phyloP scores from a whole-genome alignment of 1,284 basidiomycete genomes.

The Sphagnurus paluster region DNA sequence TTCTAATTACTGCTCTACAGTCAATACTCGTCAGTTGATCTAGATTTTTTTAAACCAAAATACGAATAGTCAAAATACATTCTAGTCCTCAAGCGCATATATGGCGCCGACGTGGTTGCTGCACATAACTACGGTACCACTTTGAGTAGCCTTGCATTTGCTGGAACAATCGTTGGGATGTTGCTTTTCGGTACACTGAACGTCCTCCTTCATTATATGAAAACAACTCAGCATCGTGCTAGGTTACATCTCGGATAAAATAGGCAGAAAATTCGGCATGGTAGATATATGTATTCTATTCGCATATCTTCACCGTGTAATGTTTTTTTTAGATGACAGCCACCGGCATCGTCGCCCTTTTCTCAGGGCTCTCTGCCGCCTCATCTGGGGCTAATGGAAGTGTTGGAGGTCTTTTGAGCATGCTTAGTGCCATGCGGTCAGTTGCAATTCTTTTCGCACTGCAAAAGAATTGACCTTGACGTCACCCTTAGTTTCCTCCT shows the following conservation, averaged over 20 bases:
- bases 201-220: neutral
- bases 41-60: conserved; percentile 1
- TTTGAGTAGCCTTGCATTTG: conserved; percentile 73
- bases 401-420: conserved; percentile 68
- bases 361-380: conserved; percentile 80
- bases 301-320: conserved; percentile 5
- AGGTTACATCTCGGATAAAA: conserved; percentile 78
- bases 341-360: conserved; percentile 76
- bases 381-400: conserved; percentile 80
- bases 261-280: conserved; percentile 91
- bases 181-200: conserved; percentile 53
- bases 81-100: conserved; percentile 64
- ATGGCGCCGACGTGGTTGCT: conserved; percentile 52
- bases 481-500: conserved; percentile 64
- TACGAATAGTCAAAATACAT: conserved; percentile 1
- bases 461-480: conserved; percentile 1
- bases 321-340: conserved; percentile 64
- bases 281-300: conserved; percentile 36
- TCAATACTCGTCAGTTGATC: conserved; percentile 57
- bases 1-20: conserved; percentile 30
- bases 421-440: conserved; percentile 80
- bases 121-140: conserved; percentile 58
- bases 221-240: conserved; percentile 2
- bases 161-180: conserved; percentile 86
- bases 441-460: conserved; percentile 16